Evolutionary conservation across 2,329 filamentous ascomycete genomes (phyloP), one percentile per base, ranked within the genome.

Genomic region (Ophiostoma populinum): DNA sequence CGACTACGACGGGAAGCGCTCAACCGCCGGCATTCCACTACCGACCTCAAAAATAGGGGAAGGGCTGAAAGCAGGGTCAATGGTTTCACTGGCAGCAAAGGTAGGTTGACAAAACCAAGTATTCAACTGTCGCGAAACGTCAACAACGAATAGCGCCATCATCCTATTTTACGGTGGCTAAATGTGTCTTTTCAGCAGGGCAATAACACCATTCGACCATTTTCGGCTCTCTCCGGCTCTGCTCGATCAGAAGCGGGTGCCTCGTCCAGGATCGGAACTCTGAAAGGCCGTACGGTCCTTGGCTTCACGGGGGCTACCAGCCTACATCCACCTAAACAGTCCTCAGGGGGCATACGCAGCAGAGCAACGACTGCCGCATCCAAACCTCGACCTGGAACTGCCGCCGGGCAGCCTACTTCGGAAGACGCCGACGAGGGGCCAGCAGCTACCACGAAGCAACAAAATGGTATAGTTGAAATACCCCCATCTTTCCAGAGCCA

Each of bases 311-410:
- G 59, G 11, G 45, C 52, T 13, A 10, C 29, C 21, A 64, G 70
- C 6, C 58, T 70, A 24, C 55, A 68, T 44, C 55, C 57, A 17
- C 59, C 54, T 31, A 55, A 48, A 42, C 63, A 65, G 41, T 54
- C 63, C 28, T 56, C 61, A 36, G 64, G 62, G 47, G n/a, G n/a
- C n/a, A n/a, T n/a, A n/a, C n/a, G 20, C 20, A 24, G 22, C 22
- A 24, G 49, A 58, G 38, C 56, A 65, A 45, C 53, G 54, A 16
- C 20, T 40, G 54, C 55, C 12, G 55, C 54, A 22, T 43, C 44
- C 56, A 47, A 51, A 53, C 50, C 53, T 54, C 52, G 63, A 49
- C 50, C 54, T 49, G 57, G 44, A 41, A 59, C 42, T 44, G 56
- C 41, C 45, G 61, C 42, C 51, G 50, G 47, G 11, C 52, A 50